Evolutionary conservation across 1,284 basidiomycete species (phyloP), one percentile per base, ranked within the genome.

Genomic region (Heterobasidion parviporum): DNA sequence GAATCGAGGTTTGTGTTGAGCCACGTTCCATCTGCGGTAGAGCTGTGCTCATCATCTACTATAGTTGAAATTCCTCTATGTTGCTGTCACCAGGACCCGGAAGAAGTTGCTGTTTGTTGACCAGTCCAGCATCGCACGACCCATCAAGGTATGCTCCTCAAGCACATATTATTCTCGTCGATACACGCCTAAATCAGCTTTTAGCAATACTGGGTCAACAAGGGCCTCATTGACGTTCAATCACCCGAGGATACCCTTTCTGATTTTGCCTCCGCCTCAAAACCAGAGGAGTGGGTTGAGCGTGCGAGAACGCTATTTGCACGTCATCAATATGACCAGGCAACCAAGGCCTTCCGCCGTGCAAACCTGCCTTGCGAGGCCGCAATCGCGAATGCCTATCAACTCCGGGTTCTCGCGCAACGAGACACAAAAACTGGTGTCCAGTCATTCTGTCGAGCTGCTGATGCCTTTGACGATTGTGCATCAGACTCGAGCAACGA

Each of bases 91-190:
- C 0, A 68, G 87, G 44, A 85, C 86, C 1, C 73, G 83, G 41
- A 82, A 81, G 59, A 82, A 83, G 46, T 64, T 87, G 2, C 85
- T 84, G 82, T 81, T 88, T 12, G 77, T 78, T 6, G 86, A 88
- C 64, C 72, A 72, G 34, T 86, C 83, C 1, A 68, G 72, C 3
- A 80, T 74, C 52, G 73, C 76, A 8, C 76, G 79, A 52, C 76
- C 83, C 0, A 80, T 87, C 79, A 70, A 75, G 62, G 85, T 85
- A 54, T 80, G 53, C 83, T 80, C 78, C 14, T 35, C 26, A 4
- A 26, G 26, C 26, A 26, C 26, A 26, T 26, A 26, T 38, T 10
- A 34, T 18, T 10, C 33, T 48, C 18, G 10, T 48, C 6, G 9
- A 3, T 26, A 12, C 16, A 34, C 50, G 71, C 68, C 0, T 65